Evolutionary conservation across 192 early-diverging fungal genomes (phyloP).

Genomic region (Chytriomyces hyalinus): DNA sequence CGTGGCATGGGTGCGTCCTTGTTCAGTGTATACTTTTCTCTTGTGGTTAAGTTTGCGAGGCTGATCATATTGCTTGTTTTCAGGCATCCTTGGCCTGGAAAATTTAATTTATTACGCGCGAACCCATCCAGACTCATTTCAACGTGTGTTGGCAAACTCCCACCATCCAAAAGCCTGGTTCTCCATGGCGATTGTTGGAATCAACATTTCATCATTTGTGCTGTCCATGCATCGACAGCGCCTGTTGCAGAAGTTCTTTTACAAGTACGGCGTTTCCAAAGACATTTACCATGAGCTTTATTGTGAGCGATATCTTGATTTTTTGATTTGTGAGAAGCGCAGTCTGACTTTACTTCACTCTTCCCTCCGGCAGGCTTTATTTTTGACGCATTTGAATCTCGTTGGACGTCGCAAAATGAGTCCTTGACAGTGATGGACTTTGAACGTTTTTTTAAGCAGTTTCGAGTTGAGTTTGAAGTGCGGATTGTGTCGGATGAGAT

Average conservation of each 20-base stretch:
- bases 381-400: conserved; percentile 67
- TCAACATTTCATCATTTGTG: conserved; percentile 75
- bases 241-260: conserved; percentile 69
- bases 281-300: conserved; percentile 75
- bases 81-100: conserved; percentile 74
- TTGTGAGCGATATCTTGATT: conserved; percentile 56
- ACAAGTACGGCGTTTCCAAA: conserved; percentile 58
- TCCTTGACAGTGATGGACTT: conserved; percentile 76
- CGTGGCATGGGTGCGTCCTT: conserved; percentile 73
- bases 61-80: not conserved
- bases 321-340: not conserved
- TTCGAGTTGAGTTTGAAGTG: conserved; percentile 59
- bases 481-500: conserved; percentile 35
- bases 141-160: conserved; percentile 63
- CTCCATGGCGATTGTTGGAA: conserved; percentile 81
- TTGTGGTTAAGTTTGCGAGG: not conserved
- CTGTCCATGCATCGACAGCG: conserved; percentile 65
- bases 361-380: conserved; percentile 58
- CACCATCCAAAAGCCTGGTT: conserved; percentile 62
- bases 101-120: conserved; percentile 71
- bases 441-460: conserved; percentile 63
- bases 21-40: not conserved
- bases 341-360: not conserved
- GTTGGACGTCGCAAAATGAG: conserved; percentile 61
- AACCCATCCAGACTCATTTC: conserved; percentile 59